These are phyloP conservation scores for Letharia lupina DNA, from an alignment of 495 filamentous ascomycete species.

Conservation along the genomic window DNA sequence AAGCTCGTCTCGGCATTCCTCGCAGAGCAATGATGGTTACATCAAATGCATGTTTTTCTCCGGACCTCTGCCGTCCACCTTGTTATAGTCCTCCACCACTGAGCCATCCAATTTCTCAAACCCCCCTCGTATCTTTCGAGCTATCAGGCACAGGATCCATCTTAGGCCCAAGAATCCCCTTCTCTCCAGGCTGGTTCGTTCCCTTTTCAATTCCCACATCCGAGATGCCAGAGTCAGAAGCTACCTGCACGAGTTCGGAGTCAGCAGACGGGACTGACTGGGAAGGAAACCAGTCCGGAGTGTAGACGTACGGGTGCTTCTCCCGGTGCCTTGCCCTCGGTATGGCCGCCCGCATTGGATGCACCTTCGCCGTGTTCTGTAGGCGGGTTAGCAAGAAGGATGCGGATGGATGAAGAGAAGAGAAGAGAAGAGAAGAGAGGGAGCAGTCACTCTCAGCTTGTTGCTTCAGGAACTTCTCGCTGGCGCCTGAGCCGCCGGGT, in stretches of 20 bases:
- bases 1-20: too few relatives aligned
- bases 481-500: slow-evolving; percentile 20
- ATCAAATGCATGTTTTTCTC: too few relatives aligned
- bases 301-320: slow-evolving; percentile 11
- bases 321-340: slow-evolving; percentile 17
- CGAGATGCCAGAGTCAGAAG: slow-evolving; percentile 19
- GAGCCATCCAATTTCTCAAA: background rate
- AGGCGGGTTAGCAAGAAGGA: background rate
- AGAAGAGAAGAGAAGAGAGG: background rate
- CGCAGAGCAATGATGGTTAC: too few relatives aligned
- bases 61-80: too few relatives aligned
- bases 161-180: slow-evolving; percentile 10
- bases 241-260: background rate
- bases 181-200: slow-evolving; percentile 23
- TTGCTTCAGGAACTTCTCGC: slow-evolving; percentile 25
- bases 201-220: slow-evolving; percentile 18
- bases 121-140: slow-evolving; percentile 9
- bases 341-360: slow-evolving; percentile 21
- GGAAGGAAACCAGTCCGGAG: background rate
- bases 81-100: too few relatives aligned
- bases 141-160: slow-evolving; percentile 18
- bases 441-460: slow-evolving; percentile 32
- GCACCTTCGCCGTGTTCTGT: slow-evolving; percentile 19
- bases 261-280: background rate
- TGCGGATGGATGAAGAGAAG: background rate